These are phyloP conservation scores for Leccinum griseonigrum DNA, from an alignment of 1,284 basidiomycete genomes.

Conservation along the genomic window DNA sequence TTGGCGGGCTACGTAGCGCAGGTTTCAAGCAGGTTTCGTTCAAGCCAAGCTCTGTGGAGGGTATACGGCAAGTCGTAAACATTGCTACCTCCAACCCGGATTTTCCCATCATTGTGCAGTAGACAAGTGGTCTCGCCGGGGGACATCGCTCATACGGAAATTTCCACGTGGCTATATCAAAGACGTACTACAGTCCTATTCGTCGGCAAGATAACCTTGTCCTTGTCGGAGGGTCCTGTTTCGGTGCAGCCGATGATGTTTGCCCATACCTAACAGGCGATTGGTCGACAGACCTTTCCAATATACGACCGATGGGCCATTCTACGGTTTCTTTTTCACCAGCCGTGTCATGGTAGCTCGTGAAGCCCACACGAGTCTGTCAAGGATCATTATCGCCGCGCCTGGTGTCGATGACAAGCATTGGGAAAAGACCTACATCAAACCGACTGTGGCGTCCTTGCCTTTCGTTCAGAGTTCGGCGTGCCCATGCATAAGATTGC, in stretches of 20 bases:
- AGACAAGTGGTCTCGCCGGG: slow-evolving; percentile 98
- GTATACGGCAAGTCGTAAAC: slow-evolving; percentile 95
- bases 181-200: slow-evolving; percentile 82
- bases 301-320: slow-evolving; percentile 91
- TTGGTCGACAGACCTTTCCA: slow-evolving; percentile 84
- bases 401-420: slow-evolving; percentile 87
- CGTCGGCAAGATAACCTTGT: slow-evolving; percentile 87
- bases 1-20: slow-evolving; percentile 68
- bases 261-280: slow-evolving; percentile 98
- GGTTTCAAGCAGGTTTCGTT: slow-evolving; percentile 96
- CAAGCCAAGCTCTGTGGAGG: slow-evolving; percentile 97
- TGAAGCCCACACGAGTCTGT: slow-evolving; percentile 95
- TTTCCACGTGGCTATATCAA: slow-evolving; percentile 94
- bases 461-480: slow-evolving; percentile 95
- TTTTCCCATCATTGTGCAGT: slow-evolving; percentile 97
- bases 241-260: slow-evolving; percentile 92
- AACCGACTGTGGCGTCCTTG: slow-evolving; percentile 94
- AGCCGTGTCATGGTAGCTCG: slow-evolving; percentile 98
- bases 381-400: slow-evolving; percentile 94
- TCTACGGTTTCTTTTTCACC: slow-evolving; percentile 95
- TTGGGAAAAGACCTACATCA: slow-evolving; percentile 95
- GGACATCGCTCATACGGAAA: slow-evolving; percentile 99
- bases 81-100: slow-evolving; percentile 94
- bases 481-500: slow-evolving; percentile 99
- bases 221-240: slow-evolving; percentile 95